Evolutionary conservation across 2,329 filamentous ascomycete genomes (phyloP), one percentile per base, ranked within the genome.

Genomic region (Talaromyces atroroseus): DNA sequence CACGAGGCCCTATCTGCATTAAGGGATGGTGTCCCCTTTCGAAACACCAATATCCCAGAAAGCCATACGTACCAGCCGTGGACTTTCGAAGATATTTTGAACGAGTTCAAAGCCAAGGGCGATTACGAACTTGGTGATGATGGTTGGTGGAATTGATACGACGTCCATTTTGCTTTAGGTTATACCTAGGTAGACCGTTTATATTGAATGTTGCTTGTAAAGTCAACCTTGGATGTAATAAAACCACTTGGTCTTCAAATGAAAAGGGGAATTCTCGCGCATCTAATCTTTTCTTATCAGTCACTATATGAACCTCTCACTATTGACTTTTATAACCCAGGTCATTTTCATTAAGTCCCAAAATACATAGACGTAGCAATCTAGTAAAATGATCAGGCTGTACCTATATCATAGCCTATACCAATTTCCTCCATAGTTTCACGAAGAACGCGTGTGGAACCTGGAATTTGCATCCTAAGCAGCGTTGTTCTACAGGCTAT

Each of bases 1-100:
- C 29, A 54, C 1, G 54, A 64, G 21, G 66, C 61, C 6, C 52
- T 62, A 3, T 54, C 51, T 3, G 63, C 68, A 50, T 32, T 71
- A 6, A 53, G 61, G 14, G 52, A 51, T 11, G 67, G 62, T 1
- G 7, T 46, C 6, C 24, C 62, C 0, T 72, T 72, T 29, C 58
- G 66, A 20, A 70, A 68, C 36, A 69, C 65, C 1, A 72, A 72
- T 51, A 57, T 65, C 6, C 65, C 65, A 0, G 56, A 50, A 1
- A 68, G 65, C 3, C 59, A 70, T 50, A 58, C 61, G 1, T 67
- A 60, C 55, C 48, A 67, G 34, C 60, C 63, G 12, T 71, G 69
- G 68, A 67, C 64, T 8, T 67, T 64, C n/a, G 60, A 61, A n/a
- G 57, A 49, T 21, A 18, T 63, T 10, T 48, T 61, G 23, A 26